Evolutionary conservation across 768 basidiomycete genomes (phyloP).

Genomic region (Podaxis pistillaris): DNA sequence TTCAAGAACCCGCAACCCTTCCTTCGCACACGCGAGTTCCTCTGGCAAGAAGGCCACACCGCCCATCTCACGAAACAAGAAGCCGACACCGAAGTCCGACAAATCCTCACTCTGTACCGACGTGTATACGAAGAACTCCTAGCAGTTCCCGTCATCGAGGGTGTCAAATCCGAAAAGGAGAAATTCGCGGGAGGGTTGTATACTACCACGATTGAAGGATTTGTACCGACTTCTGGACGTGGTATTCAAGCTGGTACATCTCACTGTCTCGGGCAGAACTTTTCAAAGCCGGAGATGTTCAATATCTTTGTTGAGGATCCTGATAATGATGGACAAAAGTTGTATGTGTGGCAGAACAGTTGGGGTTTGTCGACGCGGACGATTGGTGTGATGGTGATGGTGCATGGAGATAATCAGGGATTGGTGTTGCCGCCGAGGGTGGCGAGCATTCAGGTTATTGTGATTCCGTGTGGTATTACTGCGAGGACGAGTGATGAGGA

Average conservation of each 20-base stretch:
- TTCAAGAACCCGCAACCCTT: conserved; percentile 99
- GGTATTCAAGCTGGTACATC: conserved; percentile 99
- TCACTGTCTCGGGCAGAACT: conserved; percentile 98
- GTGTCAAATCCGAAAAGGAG: conserved; percentile 98
- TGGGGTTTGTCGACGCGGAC: conserved; percentile 97
- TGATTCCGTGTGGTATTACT: conserved; percentile 95
- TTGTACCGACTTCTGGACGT: conserved; percentile 94
- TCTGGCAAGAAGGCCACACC: conserved; percentile 99
- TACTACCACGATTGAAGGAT: conserved; percentile 97
- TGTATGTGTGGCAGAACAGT: conserved; percentile 95
- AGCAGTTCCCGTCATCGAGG: conserved; percentile 95
- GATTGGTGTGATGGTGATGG: conserved; percentile 99
- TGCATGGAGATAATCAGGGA: conserved; percentile 97
- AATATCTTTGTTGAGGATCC: conserved; percentile 97
- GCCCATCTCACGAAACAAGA: conserved; percentile 87
- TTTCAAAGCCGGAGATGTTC: conserved; percentile 95
- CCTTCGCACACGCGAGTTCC: conserved; percentile 97
- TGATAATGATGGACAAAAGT: conserved; percentile 55
- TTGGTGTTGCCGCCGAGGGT: conserved; percentile 96
- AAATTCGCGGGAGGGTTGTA: conserved; percentile 98
- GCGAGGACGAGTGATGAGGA: conserved; percentile 73
- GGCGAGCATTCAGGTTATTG: conserved; percentile 85
- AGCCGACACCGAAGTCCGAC: conserved; percentile 86
- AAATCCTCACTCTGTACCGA: conserved; percentile 95
- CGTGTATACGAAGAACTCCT: conserved; percentile 96